A percentile compares a stretch with the other conserved stretches of the same genome.
These are phyloP conservation scores for Thermothielavioides terrestris DNA, from an alignment of 495 filamentous ascomycete genomes.

Conservation along the genomic window DNA sequence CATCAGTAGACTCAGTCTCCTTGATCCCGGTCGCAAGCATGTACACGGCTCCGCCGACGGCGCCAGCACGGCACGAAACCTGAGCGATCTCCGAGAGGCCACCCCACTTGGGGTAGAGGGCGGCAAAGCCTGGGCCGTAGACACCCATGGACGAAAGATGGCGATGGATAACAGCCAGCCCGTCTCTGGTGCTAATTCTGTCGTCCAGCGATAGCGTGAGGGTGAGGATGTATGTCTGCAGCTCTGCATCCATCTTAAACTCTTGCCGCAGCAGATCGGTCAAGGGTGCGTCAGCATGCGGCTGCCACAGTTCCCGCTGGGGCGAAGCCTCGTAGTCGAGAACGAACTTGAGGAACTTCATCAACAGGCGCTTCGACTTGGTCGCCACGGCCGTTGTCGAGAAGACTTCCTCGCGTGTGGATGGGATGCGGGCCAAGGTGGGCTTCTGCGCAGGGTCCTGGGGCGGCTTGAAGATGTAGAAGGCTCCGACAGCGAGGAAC, in stretches of 20 bases:
- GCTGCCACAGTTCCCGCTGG: slow-evolving; percentile 33
- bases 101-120: slow-evolving; percentile 84
- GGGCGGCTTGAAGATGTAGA: slow-evolving; percentile 63
- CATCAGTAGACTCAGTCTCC: slow-evolving; percentile 16
- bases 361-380: slow-evolving; percentile 69
- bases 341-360: slow-evolving; percentile 82
- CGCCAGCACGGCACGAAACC: slow-evolving; percentile 82
- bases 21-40: slow-evolving; percentile 64
- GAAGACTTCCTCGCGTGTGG: slow-evolving; percentile 82
- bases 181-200: slow-evolving; percentile 48
- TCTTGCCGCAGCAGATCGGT: slow-evolving; percentile 54
- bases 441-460: slow-evolving; percentile 15
- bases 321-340: slow-evolving; percentile 49
- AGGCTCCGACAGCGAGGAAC: slow-evolving; percentile 89
- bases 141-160: slow-evolving; percentile 82
- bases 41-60: slow-evolving; percentile 87
- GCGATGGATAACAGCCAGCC: slow-evolving; percentile 61
- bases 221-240: slow-evolving; percentile 67
- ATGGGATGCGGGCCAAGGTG: slow-evolving; percentile 58
- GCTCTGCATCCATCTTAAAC: slow-evolving; percentile 62
- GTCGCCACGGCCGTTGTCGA: slow-evolving; percentile 60
- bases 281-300: slow-evolving; percentile 42
- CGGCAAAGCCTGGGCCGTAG: slow-evolving; percentile 78
- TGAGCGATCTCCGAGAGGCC: slow-evolving; percentile 87
- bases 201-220: slow-evolving; percentile 64